Percentiles rank a stretch among this genome's conserved stretches.
Conservation (phyloP, 2,329 filamentous ascomycete species). For the Verticillium tricorpus region DNA sequence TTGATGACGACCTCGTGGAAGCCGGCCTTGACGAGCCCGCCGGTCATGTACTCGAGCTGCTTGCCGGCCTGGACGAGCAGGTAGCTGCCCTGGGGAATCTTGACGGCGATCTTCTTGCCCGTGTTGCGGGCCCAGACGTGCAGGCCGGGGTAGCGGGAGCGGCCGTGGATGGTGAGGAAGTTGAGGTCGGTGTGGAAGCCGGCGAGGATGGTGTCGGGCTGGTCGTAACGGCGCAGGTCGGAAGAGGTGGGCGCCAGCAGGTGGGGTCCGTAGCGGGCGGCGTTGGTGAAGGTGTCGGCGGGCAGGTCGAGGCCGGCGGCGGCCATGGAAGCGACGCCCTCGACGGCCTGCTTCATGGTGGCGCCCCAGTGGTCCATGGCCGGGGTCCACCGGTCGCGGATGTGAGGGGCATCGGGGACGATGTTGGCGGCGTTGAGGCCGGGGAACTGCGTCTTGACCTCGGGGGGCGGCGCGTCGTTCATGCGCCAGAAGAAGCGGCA, state of each 20-base stretch:
- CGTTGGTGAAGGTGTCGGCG: conserved; percentile 46
- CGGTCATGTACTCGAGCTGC: conserved; percentile 58
- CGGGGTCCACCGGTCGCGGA: conserved; percentile 46
- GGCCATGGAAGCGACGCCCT: conserved; percentile 54
- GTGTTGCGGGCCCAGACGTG: conserved; percentile 63
- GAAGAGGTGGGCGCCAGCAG: conserved; percentile 58
- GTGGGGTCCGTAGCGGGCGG: conserved; percentile 55
- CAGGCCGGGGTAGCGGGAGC: conserved; percentile 56
- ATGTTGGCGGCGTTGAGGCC: conserved; percentile 52
- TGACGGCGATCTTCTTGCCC: conserved; percentile 52
- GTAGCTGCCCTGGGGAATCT: conserved; percentile 53
- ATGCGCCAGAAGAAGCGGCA: conserved; percentile 62
- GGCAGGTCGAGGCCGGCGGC: conserved; percentile 52
- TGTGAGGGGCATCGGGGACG: conserved; percentile 42
- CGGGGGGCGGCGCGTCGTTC: conserved; percentile 47
- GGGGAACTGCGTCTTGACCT: conserved; percentile 43
- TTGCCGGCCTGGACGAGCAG: conserved; percentile 59
- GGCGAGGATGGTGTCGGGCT: conserved; percentile 53
- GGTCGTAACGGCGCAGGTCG: conserved; percentile 48
- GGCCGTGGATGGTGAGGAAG: conserved; percentile 61
- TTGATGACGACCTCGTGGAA: conserved; percentile 60
- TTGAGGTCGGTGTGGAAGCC: conserved; percentile 63
- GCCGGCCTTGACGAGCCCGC: conserved; percentile 56
- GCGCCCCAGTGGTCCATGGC: conserved; percentile 54
- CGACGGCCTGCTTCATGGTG: conserved; percentile 57